phyloP scores from a whole-genome alignment of 2,329 filamentous ascomycete genomes.

The Scedosporium dehoogii region DNA sequence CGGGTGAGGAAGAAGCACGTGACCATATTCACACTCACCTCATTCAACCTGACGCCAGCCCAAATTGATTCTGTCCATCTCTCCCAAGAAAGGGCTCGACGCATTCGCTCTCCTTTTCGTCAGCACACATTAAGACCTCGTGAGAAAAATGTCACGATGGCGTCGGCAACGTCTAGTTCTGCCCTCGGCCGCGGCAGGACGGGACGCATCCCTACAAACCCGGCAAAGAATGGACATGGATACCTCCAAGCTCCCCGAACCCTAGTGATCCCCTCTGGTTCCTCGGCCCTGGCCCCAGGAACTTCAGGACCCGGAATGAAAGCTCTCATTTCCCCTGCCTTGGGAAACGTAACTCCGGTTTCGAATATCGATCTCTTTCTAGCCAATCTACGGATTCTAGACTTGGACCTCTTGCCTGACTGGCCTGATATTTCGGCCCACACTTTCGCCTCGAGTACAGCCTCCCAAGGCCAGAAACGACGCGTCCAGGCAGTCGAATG shows the following conservation, averaged over 20 bases:
- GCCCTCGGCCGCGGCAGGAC: neutral
- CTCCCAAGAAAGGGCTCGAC: neutral
- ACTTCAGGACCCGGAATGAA: neutral
- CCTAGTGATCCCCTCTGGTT: neutral
- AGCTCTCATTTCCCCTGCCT: neutral
- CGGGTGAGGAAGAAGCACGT: too few relatives aligned
- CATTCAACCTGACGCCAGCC: neutral
- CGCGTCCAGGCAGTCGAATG: slow-evolving; percentile 79
- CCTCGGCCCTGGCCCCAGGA: neutral
- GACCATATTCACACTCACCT: neutral
- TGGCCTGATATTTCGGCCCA: slow-evolving; percentile 68
- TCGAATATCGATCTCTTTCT: slow-evolving; percentile 60
- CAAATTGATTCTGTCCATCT: neutral
- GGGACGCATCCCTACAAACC: neutral
- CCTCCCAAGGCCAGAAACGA: slow-evolving; percentile 62
- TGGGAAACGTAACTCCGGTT: neutral
- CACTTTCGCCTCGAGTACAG: slow-evolving; percentile 58
- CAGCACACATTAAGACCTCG: too few relatives aligned
- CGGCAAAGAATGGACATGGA: neutral
- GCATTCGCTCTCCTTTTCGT: neutral
- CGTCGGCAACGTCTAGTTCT: neutral
- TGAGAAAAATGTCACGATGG: neutral
- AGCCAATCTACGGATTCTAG: slow-evolving; percentile 72
- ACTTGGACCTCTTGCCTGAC: slow-evolving; percentile 65
- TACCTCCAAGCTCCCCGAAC: neutral